Evolutionary conservation across 2,329 filamentous ascomycete genomes (phyloP).

Genomic region (Westerdykella ornata): DNA sequence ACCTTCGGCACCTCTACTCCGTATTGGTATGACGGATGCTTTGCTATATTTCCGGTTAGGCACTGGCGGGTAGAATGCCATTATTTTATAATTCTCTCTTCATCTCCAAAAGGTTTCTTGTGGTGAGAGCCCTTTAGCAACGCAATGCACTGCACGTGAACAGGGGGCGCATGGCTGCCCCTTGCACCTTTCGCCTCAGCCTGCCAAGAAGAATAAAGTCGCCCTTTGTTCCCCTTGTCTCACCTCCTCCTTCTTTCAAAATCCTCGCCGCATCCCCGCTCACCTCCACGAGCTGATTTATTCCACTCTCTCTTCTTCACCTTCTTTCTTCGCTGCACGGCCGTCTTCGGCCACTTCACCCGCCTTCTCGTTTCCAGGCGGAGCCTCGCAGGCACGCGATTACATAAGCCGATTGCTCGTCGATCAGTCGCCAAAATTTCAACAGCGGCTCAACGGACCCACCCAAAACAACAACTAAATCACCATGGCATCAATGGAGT

Average conservation of each 20-base stretch:
- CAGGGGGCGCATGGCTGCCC: too few relatives aligned
- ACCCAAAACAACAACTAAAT: constrained; percentile 7
- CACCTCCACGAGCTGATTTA: constrained; percentile 1
- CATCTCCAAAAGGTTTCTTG: too few relatives aligned
- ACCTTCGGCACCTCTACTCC: too few relatives aligned
- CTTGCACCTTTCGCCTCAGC: too few relatives aligned
- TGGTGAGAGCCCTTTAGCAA: too few relatives aligned
- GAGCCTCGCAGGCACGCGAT: not conserved
- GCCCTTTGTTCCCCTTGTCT: not conserved
- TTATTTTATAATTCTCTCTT: too few relatives aligned
- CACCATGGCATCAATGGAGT: constrained; percentile 52
- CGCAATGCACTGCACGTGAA: too few relatives aligned
- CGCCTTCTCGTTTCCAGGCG: not conserved
- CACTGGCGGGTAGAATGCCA: too few relatives aligned
- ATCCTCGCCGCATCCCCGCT: constrained; percentile 1
- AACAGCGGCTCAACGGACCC: constrained; percentile 19
- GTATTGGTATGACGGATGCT: too few relatives aligned
- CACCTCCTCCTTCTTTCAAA: not conserved
- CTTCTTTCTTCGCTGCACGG: not conserved
- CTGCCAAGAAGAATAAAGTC: too few relatives aligned
- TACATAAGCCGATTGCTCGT: not conserved
- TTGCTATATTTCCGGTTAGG: too few relatives aligned
- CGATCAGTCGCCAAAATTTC: constrained; percentile 18
- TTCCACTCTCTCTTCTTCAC: constrained; percentile 9
- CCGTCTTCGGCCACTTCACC: not conserved